These are phyloP conservation scores for Mucor piriformis DNA, from an alignment of 371 early-diverging fungal species.

Conservation along the genomic window DNA sequence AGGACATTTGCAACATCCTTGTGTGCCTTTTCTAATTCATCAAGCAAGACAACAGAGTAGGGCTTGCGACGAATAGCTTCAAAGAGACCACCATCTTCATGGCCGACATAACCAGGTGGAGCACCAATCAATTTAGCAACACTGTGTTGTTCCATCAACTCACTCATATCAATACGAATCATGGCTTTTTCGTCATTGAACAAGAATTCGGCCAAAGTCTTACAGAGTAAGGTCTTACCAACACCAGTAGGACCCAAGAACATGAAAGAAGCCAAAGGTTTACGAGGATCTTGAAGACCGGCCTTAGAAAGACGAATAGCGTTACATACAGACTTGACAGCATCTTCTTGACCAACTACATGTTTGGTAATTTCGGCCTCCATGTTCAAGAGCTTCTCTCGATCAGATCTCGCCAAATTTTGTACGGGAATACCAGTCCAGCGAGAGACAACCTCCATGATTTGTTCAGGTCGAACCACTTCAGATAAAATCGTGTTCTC, in stretches of 20 bases:
- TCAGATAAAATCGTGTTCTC: conserved; percentile 65
- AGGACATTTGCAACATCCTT: conserved; percentile 78
- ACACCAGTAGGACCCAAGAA: conserved; percentile 95
- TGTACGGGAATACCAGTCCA: conserved; percentile 93
- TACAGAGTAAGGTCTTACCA: conserved; percentile 83
- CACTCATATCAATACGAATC: conserved; percentile 92
- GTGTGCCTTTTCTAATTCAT: conserved; percentile 95
- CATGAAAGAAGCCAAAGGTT: conserved; percentile 90
- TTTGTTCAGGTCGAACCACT: conserved; percentile 83
- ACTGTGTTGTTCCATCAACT: conserved; percentile 83
- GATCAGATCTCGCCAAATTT: conserved; percentile 76
- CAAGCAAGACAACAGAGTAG: conserved; percentile 86
- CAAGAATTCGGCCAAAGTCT: conserved; percentile 85
- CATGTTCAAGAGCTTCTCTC: conserved; percentile 83
- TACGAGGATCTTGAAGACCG: conserved; percentile 77
- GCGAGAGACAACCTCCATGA: conserved; percentile 86
- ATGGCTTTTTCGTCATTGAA: conserved; percentile 87
- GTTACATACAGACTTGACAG: conserved; percentile 78
- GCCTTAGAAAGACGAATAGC: conserved; percentile 77
- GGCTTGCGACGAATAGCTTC: conserved; percentile 90
- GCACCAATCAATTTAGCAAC: conserved; percentile 90
- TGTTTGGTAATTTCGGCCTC: conserved; percentile 65
- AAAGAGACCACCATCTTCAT: conserved; percentile 87
- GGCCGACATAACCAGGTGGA: conserved; percentile 89
- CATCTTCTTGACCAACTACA: conserved; percentile 89